Conservation (phyloP, 1,284 basidiomycete genomes). For the Trichosporon sp. region DNA sequence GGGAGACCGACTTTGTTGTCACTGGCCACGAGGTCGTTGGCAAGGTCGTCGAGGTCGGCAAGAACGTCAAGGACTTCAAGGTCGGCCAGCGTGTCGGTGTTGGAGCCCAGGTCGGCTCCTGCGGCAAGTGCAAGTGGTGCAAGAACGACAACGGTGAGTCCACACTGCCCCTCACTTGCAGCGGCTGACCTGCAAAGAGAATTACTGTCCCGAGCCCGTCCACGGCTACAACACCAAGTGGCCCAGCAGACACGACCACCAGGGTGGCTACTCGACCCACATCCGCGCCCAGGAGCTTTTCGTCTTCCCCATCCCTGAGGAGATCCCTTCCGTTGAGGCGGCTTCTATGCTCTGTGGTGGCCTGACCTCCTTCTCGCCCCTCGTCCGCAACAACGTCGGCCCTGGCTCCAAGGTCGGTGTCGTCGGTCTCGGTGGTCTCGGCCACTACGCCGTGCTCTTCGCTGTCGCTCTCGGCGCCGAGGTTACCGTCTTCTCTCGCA, state of each 20-base stretch:
- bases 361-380: constrained; percentile 61
- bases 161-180: neutral
- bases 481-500: constrained; percentile 63
- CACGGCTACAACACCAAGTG: constrained; percentile 48
- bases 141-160: constrained; percentile 45
- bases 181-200: constrained; percentile 30
- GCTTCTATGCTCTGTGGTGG: constrained; percentile 58
- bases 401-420: constrained; percentile 64
- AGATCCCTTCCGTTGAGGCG: constrained; percentile 54
- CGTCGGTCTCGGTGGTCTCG: constrained; percentile 60
- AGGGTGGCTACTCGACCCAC: constrained; percentile 60
- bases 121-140: constrained; percentile 46
- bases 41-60: constrained; percentile 49
- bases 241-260: constrained; percentile 55
- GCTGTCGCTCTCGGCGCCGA: constrained; percentile 59
- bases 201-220: constrained; percentile 48
- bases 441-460: constrained; percentile 58
- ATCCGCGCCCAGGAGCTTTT: constrained; percentile 63
- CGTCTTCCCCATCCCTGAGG: constrained; percentile 64
- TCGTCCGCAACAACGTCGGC: constrained; percentile 58
- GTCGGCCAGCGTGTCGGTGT: constrained; percentile 51
- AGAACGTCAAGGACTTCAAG: constrained; percentile 48
- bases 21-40: constrained; percentile 52
- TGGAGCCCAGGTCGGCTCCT: constrained; percentile 50
- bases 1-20: constrained; percentile 43